Conservation (phyloP, 805 yeast species). For the Pichia paraexigua region DNA sequence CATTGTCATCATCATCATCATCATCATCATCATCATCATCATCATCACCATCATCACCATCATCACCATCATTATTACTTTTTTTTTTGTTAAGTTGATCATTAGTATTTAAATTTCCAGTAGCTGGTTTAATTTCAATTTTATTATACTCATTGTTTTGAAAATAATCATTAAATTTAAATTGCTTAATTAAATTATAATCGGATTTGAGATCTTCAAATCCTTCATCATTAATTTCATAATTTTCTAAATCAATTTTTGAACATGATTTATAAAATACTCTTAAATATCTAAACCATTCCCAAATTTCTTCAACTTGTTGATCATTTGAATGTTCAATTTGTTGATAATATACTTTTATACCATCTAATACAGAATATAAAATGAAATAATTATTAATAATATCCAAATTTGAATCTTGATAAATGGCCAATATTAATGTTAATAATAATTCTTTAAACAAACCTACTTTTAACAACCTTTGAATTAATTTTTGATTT, state of each 20-base stretch:
- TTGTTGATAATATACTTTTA: conserved; percentile 13
- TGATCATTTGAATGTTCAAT: conserved; percentile 12
- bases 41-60: conserved; percentile 10
- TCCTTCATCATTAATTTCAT: conserved; percentile 34
- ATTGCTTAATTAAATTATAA: conserved; percentile 23
- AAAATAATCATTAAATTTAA: conserved; percentile 22
- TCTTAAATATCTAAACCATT: conserved; percentile 28
- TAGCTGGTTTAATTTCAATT: conserved; percentile 21
- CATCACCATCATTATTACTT: conserved; percentile 9
- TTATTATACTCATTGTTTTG: conserved; percentile 16
- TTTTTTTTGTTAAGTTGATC: conserved; percentile 10
- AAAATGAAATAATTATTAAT: conserved; percentile 21
- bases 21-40: conserved; percentile 6
- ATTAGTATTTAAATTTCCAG: background rate
- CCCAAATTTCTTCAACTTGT: conserved; percentile 16
- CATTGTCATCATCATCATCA: conserved; percentile 1
- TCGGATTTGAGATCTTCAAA: conserved; percentile 34
- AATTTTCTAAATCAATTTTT: conserved; percentile 39
- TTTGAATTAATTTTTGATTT: conserved; percentile 13
- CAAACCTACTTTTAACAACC: conserved; percentile 17
- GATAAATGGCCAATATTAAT: conserved; percentile 23
- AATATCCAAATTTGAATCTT: conserved; percentile 25
- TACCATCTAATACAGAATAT: conserved; percentile 19
- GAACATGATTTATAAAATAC: conserved; percentile 41
- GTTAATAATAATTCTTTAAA: conserved; percentile 22